Evolutionary conservation across 2,329 filamentous ascomycete species (phyloP), one percentile per base, ranked within the genome.

Genomic region (Aureobasidium uvarum): DNA sequence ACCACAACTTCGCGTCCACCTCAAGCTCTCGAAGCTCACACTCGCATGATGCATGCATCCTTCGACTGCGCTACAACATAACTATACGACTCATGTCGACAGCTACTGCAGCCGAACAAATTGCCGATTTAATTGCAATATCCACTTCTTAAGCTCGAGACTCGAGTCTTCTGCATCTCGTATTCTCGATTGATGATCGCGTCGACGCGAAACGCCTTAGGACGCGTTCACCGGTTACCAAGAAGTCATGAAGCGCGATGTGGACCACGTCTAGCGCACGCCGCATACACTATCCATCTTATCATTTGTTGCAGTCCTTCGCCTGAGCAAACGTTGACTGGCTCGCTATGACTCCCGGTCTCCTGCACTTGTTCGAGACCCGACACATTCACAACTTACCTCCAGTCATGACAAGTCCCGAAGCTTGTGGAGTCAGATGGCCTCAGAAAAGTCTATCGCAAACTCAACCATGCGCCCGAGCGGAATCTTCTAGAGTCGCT

Each of bases 161-260:
- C 39, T 58, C 16, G 25, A 58, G 39, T 43, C 54, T 45, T 4
- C 54, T 33, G 54, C 54, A 58, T 6, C 38, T 31, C 54, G 39
- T 58, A 28, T 45, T 25, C 20, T 45, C 25, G 39, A 58, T 18
- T 20, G 11, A 36, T 31, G 28, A 25, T 23, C 28, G 56, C 31
- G 56, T 33, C 20, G 56, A 48, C 41, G 43, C 56, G 56, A 48
- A 23, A 38, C 31, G 56, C 28, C 56, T 33, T 6, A 43, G 25
- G 28, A 46, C 55, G 55, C 55, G 55, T 46, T 46, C 38, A 46
- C 55, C 55, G 55, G 14, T 58, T 46, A 20, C 28, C 25, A 20
- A 14, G 25, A 16, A 56, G 23, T 25, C 52, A 31, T 25, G 33
- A 18, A 33, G 36, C 52, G 33, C 14, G n/a, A 45, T 11, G 8